These are phyloP conservation scores for Scheffersomyces parashehatae DNA, from an alignment of 1,139 yeast genomes.

Conservation along the genomic window DNA sequence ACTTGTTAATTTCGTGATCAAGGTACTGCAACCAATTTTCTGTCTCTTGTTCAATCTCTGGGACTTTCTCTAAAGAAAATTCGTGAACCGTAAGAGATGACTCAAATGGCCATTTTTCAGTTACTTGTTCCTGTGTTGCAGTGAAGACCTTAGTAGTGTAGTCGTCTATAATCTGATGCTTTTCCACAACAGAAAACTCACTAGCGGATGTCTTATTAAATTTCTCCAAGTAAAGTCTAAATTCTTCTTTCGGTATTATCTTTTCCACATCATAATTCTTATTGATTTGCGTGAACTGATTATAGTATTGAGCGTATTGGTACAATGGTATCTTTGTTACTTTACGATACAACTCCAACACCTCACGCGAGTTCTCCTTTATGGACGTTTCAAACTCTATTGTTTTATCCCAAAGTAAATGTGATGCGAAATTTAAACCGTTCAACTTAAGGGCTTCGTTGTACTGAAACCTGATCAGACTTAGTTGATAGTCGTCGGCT, in stretches of 20 bases:
- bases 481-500: conserved; percentile 17
- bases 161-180: conserved; percentile 41
- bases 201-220: conserved; percentile 22
- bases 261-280: conserved; percentile 34
- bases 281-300: conserved; percentile 46
- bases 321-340: conserved; percentile 60
- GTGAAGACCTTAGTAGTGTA: conserved; percentile 43
- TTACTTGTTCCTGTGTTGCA: conserved; percentile 51
- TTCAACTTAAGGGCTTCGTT: conserved; percentile 38
- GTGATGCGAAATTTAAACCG: conserved; percentile 62
- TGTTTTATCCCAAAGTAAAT: conserved; percentile 65
- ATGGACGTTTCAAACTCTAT: conserved; percentile 46
- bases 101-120: conserved; percentile 63
- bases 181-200: conserved; percentile 30
- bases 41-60: conserved; percentile 32
- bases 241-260: conserved; percentile 25
- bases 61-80: conserved; percentile 35
- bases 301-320: conserved; percentile 67
- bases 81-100: conserved; percentile 45
- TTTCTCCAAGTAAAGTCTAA: conserved; percentile 19
- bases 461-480: conserved; percentile 38
- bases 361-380: conserved; percentile 13
- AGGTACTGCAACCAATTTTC: conserved; percentile 55
- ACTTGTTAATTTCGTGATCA: conserved; percentile 37
- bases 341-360: conserved; percentile 39